Evolutionary conservation across 805 yeast species (phyloP), one percentile per base, ranked within the genome.

Genomic region (Teunomyces panamensis): DNA sequence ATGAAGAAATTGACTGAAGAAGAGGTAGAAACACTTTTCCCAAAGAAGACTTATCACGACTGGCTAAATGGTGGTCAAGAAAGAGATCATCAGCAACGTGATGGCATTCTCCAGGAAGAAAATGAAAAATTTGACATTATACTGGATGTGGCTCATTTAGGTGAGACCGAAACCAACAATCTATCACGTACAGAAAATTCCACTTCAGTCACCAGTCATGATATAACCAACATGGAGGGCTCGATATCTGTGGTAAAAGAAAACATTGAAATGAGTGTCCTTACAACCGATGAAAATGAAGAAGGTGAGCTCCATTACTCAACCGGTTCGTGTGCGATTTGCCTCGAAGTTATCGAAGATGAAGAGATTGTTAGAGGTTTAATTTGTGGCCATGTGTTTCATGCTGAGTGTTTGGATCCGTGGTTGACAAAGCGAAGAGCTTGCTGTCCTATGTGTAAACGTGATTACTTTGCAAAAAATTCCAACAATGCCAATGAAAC

Each of bases 331-430:
- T 87, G 96, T 71, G 90, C 92, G 9, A 84, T 87, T 53, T 87
- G 96, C 63, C 72, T 88, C 30, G 95, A 87, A 35, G 63, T 69
- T 4, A 74, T 85, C 46, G 85, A 80, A 52, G 77, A 77, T 43
- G 82, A 76, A 10, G 89, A 85, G 45, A 60, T 64, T 1, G 89
- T 88, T 1, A 78, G 96, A 43, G 89, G 89, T 0, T 72, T 89
- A 39, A 71, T 86, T 9, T 88, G 96, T 67, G 89, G 90, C 3
- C 96, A 88, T 64, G 89, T 85, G 2, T 88, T 83, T 75, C 96
- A 88, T 59, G 74, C 83, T 17, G 84, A 77, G 13, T 88, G 96
- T 65, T 75, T 89, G 45, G 89, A 85, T 53, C 91, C 91, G 1
- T 88, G 96, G 96, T 69, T 88, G 42, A 83, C 81, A 2, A 78